Evolutionary conservation across 306 rosid genomes (phyloP), one percentile per base, ranked within the genome.

Genomic region (Nissolia schottii): DNA sequence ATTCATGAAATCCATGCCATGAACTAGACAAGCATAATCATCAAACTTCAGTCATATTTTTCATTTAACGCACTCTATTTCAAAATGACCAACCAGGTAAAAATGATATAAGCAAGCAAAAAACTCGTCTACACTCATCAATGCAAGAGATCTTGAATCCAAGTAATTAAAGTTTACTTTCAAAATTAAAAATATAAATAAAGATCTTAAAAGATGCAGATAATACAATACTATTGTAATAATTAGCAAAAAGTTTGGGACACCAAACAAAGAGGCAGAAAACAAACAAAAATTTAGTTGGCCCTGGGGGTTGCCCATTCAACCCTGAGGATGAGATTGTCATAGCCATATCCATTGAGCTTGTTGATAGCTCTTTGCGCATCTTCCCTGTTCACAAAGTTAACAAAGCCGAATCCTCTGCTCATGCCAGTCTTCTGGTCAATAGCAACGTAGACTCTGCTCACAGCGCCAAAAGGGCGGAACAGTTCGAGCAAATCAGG

Each of bases 341-440:
- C 97, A 5, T 94, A 94, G 16, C 97, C 98, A 45, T 94, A 94
- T 10, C 98, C 98, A 69, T 93, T 93, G 35, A 93, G 94, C 31
- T 93, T 93, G 91, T 73, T 86, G 54, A 93, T 93, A 20, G 98
- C 92, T 78, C 96, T 85, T 63, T 91, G 98, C 1, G 97, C 98
- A 57, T 93, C 98, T 56, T 93, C 98, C 41, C 95, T 81, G 88
- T 86, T 91, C 34, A 89, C 98, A 65, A 93, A 93, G 83, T 93
- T 91, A 1, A 93, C 97, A 79, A 93, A 93, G 16, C 98, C 98
- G 80, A 93, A 93, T 10, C 98, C 98, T 68, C 98, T 83, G 82
- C 98, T 93, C 72, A 87, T 81, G 32, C 90, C 70, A 27, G 97
- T 93, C 84, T 89, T 91, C 20, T 93, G 93, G 82, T 93, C 98